These are phyloP conservation scores for Yamadazyma sp. DNA, from an alignment of 1,139 yeast species.

Conservation along the genomic window DNA sequence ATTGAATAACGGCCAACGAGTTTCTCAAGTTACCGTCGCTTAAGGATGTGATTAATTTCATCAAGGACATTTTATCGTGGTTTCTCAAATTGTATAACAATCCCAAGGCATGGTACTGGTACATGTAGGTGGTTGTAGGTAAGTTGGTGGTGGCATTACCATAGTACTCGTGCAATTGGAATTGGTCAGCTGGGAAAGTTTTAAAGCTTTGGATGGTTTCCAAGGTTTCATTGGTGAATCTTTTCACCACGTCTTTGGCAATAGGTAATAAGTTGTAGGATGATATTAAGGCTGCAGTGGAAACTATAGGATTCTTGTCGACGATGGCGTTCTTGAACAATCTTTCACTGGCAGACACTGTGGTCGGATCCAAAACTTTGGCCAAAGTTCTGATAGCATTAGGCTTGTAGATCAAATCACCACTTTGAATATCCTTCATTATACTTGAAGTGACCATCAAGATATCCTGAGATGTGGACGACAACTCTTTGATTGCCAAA, in stretches of 20 bases:
- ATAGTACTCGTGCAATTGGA: slow-evolving; percentile 53
- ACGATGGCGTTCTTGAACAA: slow-evolving; percentile 90
- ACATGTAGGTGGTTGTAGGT: slow-evolving; percentile 72
- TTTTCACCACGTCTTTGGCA: slow-evolving; percentile 86
- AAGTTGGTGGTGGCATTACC: slow-evolving; percentile 51
- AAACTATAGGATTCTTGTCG: slow-evolving; percentile 82
- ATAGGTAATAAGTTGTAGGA: slow-evolving; percentile 88
- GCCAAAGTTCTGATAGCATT: slow-evolving; percentile 92
- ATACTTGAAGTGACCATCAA: slow-evolving; percentile 97
- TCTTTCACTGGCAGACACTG: slow-evolving; percentile 93
- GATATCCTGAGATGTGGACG: slow-evolving; percentile 82
- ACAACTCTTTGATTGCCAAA: slow-evolving; percentile 87
- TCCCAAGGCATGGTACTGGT: slow-evolving; percentile 96
- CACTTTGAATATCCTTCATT: slow-evolving; percentile 95
- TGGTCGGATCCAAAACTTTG: slow-evolving; percentile 86
- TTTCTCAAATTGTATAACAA: slow-evolving; percentile 82
- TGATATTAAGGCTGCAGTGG: slow-evolving; percentile 90
- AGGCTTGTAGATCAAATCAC: slow-evolving; percentile 84
- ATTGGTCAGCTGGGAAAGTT: slow-evolving; percentile 60
- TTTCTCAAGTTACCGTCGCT: slow-evolving; percentile 65
- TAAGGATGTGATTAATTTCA: slow-evolving; percentile 85
- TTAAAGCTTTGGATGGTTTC: slow-evolving; percentile 79
- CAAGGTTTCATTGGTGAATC: slow-evolving; percentile 92
- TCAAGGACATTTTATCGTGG: slow-evolving; percentile 91
- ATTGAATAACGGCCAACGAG: slow-evolving; percentile 78